These are phyloP conservation scores for Lactarius deliciosus DNA, from an alignment of 768 basidiomycete genomes.

Conservation along the genomic window DNA sequence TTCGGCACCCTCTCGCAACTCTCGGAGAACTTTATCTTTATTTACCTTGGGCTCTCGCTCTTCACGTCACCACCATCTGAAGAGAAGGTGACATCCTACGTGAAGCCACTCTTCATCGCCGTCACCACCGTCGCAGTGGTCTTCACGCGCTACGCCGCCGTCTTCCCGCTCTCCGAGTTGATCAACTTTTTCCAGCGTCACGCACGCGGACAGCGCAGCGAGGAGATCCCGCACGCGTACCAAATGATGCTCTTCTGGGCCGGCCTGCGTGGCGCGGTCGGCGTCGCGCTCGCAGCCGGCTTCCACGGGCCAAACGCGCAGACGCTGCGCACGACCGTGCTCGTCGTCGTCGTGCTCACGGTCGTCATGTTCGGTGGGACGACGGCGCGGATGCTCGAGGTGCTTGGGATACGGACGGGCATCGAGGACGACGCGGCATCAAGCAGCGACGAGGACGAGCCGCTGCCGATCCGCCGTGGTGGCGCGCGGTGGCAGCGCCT, in stretches of 20 bases:
- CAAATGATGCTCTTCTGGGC: conserved; percentile 99
- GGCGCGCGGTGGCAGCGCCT: conserved; percentile 27
- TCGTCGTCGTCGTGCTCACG: conserved; percentile 89
- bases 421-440: conserved; percentile 62
- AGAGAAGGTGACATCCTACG: conserved; percentile 77
- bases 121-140: conserved; percentile 91
- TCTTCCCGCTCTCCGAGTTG: conserved; percentile 92
- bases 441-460: conserved; percentile 47
- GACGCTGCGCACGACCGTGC: conserved; percentile 88
- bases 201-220: conserved; percentile 78
- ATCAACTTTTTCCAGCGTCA: conserved; percentile 95
- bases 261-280: conserved; percentile 91
- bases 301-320: conserved; percentile 92
- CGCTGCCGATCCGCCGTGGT: conserved; percentile 1
- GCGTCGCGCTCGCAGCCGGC: conserved; percentile 95
- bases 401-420: conserved; percentile 93
- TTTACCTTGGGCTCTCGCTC: conserved; percentile 95
- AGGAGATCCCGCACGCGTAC: conserved; percentile 95
- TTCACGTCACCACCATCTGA: conserved; percentile 85
- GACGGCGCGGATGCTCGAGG: conserved; percentile 94
- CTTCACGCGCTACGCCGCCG: conserved; percentile 93
- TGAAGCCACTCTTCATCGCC: conserved; percentile 92
- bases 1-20: conserved; percentile 93
- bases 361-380: conserved; percentile 96
- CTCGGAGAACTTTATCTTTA: conserved; percentile 99